These are phyloP conservation scores for Yamadazyma taylorii DNA, from an alignment of 1,139 yeast genomes.

Conservation along the genomic window DNA sequence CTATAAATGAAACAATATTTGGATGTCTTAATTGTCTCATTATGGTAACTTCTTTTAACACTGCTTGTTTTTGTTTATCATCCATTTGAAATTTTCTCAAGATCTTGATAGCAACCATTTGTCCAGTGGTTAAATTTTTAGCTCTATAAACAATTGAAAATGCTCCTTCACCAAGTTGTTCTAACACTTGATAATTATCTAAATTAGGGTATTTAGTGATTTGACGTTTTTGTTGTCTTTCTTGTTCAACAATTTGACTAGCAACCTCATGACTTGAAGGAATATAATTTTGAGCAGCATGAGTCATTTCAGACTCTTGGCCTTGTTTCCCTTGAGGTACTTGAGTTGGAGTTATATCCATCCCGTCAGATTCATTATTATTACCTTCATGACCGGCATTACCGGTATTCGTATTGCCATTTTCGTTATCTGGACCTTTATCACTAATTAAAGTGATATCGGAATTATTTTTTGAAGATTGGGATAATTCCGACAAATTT, in stretches of 20 bases:
- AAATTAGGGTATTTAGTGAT: constrained; percentile 45
- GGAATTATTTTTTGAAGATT: constrained; percentile 4
- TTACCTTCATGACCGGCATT: background rate
- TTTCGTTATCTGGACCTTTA: constrained; percentile 1
- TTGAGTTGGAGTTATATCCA: too few relatives aligned
- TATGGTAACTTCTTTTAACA: constrained; percentile 57
- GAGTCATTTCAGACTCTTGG: too few relatives aligned
- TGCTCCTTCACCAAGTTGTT: constrained; percentile 90
- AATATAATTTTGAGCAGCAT: constrained; percentile 16
- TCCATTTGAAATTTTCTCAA: constrained; percentile 58
- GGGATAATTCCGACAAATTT: constrained; percentile 2
- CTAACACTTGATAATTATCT: constrained; percentile 53
- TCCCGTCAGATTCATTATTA: too few relatives aligned
- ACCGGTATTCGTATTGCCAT: background rate
- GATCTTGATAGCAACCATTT: constrained; percentile 69
- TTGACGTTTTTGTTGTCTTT: constrained; percentile 37
- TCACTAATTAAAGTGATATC: constrained; percentile 8
- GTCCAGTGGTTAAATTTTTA: constrained; percentile 36
- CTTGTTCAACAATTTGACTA: constrained; percentile 63
- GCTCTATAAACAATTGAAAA: constrained; percentile 88
- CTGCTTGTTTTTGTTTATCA: constrained; percentile 51
- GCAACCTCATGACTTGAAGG: constrained; percentile 50
- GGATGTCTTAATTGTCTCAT: constrained; percentile 56
- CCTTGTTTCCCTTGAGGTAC: too few relatives aligned
- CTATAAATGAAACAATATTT: constrained; percentile 48